Base-by-base conservation (phyloP, 495 filamentous ascomycete genomes). In the Penicillium macrosclerotiorum region DNA sequence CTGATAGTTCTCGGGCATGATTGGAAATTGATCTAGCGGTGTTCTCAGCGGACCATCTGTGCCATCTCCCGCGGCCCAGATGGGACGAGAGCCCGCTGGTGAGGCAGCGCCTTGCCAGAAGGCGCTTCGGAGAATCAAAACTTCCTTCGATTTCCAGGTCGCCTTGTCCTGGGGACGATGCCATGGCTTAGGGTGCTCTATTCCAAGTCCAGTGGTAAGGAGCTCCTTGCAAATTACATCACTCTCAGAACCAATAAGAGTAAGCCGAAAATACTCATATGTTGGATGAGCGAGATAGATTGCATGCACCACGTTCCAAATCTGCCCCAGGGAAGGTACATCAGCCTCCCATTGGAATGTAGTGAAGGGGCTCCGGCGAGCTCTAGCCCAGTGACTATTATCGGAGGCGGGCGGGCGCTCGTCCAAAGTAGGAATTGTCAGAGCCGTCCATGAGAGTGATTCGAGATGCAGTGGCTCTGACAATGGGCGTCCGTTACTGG, bases 31-130 rank as follows among this genome's bases (percentile, higher is more conserved):
- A 14, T 56, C 55, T n/a, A 66, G 37, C 5, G 61, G 34, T 5
- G 45, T 24, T 12, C 66, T 60, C 13, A 71, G 51, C 8, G 72
- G 70, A 8, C 64, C 59, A 33, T 71, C 61, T 9, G 56, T 68
- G 6, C 58, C 62, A 29, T 70, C 62, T 19, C 67, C 64, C 0
- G 64, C 56, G 1, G 67, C 65, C 83, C 83, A 86, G 35, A 73
- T 78, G 4, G 80, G 77, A 12, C 81, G 82, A 7, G 81, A 60
- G 20, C 82, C 82, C 19, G 81, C 70, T 20, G 83, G 83, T 1
- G 80, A 84, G 18, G 68, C 83, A 19, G 83, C 83, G 30, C 82
- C 82, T 52, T 86, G 83, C 82, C 82, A 86, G 69, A 86, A 86
- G 8, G 81, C 69, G 16, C 59, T 63, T 17, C 67, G 63, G 14